Base-by-base conservation (phyloP, 2,329 filamentous ascomycete species). In the Didymella pomorum region DNA sequence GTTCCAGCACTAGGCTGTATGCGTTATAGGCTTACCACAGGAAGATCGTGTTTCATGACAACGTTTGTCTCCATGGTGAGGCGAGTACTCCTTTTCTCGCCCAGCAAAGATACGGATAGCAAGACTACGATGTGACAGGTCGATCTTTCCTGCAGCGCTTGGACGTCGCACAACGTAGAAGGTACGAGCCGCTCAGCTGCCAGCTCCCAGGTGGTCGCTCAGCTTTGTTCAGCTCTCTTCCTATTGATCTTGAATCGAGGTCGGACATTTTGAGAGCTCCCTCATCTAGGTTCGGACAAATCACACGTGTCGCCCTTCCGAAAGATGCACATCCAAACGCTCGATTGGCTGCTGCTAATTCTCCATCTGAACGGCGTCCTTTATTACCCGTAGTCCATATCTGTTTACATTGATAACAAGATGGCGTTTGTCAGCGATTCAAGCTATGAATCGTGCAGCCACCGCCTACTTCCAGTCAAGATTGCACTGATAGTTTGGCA, bases 31-130 rank as follows among this genome's bases (percentile, higher is more conserved):
- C 49, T 18, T 31, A 49, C 56, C 29, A 39, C 18, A 58, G 18
- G 39, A 16, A 23, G 21, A 51, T 46, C 50, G 41, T 49, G 56
- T 58, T 58, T 58, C 56, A 58, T 33, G 20, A 41, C 50, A n/a
- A 53, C 44, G 20, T 31, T 29, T n/a, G 18, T 45, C 39, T 31
- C 6, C 29, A 41, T 41, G 39, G n/a, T 35, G 45, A 50, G 21
- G 39, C 56, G 16, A 37, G 39, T 20, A 21, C 50, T 58, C 56
- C 50, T 58, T 54, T 58, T 58, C 25, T 7, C 47, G 35, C 43
- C 48, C 26, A 52, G 35, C 23, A 43, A 21, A 43, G 35, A 35
- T 18, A 29, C 43, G 28, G 4, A 43, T n/a, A 16, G 10, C 25
- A 25, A 28, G 29, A 41, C 25, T 20, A 25, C 29, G 12, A 31